A percentile compares a stretch with the other conserved stretches of the same genome.
These are phyloP conservation scores for Fomitopsis palustris DNA, from an alignment of 1,284 basidiomycete genomes.

Conservation along the genomic window DNA sequence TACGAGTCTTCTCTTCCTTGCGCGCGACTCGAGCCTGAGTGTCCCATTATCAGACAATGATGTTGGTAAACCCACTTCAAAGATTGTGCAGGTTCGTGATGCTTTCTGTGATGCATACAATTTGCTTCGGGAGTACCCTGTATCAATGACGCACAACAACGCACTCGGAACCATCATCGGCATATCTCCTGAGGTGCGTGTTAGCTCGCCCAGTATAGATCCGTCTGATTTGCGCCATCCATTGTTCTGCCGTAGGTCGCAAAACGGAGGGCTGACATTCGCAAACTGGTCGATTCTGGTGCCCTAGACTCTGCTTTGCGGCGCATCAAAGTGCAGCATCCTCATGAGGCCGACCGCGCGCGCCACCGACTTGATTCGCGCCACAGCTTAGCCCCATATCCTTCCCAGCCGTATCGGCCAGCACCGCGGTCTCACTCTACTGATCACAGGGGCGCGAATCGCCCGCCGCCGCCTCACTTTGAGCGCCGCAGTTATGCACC, in stretches of 20 bases:
- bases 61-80: conserved; percentile 34
- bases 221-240: neutral
- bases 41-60: conserved; percentile 30
- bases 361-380: neutral
- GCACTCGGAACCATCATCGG: conserved; percentile 24
- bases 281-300: conserved; percentile 14
- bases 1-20: conserved; percentile 10
- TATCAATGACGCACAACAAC: conserved; percentile 15
- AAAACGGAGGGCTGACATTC: conserved; percentile 11
- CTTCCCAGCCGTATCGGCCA: neutral
- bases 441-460: neutral
- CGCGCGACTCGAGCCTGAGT: neutral
- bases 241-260: conserved; percentile 10
- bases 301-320: conserved; percentile 6
- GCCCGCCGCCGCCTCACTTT: too few relatives aligned
- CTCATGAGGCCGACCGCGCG: neutral
- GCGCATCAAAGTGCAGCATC: neutral
- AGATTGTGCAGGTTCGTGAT: conserved; percentile 29
- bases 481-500: too few relatives aligned
- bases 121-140: conserved; percentile 14
- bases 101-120: conserved; percentile 34
- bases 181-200: conserved; percentile 18
- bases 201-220: neutral
- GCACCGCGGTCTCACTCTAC: neutral
- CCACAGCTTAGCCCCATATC: neutral